These are phyloP conservation scores for Cornus suecica DNA, from an alignment of 148 eudicot species.

Conservation along the genomic window DNA sequence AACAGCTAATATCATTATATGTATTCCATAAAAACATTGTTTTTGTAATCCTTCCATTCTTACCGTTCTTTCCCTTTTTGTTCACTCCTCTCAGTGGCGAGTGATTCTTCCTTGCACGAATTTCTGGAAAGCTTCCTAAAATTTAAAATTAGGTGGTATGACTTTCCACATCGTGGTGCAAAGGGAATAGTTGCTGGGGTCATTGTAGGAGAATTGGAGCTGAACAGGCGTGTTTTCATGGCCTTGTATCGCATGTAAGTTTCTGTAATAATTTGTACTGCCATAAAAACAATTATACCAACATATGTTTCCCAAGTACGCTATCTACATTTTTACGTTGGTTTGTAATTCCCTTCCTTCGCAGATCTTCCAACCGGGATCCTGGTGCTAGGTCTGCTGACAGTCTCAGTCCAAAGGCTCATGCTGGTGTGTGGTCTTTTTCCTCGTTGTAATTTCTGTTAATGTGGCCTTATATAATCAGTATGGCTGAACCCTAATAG, in stretches of 20 bases:
- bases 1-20: too few relatives aligned
- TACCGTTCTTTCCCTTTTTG: conserved; percentile 15
- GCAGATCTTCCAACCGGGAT: conserved; percentile 86
- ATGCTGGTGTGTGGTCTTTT: conserved; percentile 58
- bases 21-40: neutral
- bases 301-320: neutral
- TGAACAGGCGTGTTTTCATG: conserved; percentile 88
- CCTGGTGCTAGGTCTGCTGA: conserved; percentile 74
- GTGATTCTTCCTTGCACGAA: conserved; percentile 63
- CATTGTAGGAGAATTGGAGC: conserved; percentile 85
- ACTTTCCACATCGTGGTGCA: conserved; percentile 82
- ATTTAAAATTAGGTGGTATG: conserved; percentile 93
- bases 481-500: neutral
- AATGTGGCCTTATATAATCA: neutral
- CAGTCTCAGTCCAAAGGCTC: conserved; percentile 69
- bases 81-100: conserved; percentile 55
- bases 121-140: conserved; percentile 88
- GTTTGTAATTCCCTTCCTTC: conserved; percentile 6
- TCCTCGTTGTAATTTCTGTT: neutral
- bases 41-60: neutral
- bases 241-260: conserved; percentile 84
- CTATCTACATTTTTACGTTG: neutral
- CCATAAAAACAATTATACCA: neutral
- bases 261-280: conserved; percentile 1
- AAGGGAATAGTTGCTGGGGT: conserved; percentile 90